Conservation (phyloP, 768 basidiomycete genomes). For the Leccinellum albellum region DNA sequence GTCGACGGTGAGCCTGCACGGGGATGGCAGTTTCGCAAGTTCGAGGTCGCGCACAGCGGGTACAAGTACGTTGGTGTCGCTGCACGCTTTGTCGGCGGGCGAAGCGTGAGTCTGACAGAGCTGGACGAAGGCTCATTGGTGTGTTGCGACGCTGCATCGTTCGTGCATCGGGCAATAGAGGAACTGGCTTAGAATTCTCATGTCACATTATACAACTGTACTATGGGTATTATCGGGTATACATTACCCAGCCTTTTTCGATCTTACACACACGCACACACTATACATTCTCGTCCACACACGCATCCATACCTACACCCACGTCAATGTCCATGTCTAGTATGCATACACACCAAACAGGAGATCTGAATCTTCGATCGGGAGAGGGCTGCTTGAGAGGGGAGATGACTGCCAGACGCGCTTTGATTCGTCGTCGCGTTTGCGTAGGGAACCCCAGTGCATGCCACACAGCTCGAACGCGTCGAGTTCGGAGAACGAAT, state of each 20-base stretch:
- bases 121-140: slow-evolving; percentile 39
- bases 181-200: slow-evolving; percentile 30
- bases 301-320: neutral
- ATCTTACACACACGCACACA: neutral
- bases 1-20: slow-evolving; percentile 54
- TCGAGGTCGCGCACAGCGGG: slow-evolving; percentile 45
- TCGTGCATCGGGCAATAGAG: slow-evolving; percentile 46
- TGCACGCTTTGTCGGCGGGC: slow-evolving; percentile 55
- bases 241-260: neutral
- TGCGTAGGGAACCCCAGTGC: slow-evolving; percentile 63
- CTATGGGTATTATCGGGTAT: slow-evolving; percentile 15
- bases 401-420: slow-evolving; percentile 54
- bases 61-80: slow-evolving; percentile 65
- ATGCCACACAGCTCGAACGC: slow-evolving; percentile 74
- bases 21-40: slow-evolving; percentile 70
- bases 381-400: slow-evolving; percentile 30
- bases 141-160: slow-evolving; percentile 45
- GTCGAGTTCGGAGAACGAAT: slow-evolving; percentile 56
- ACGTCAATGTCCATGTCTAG: no score
- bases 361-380: slow-evolving; percentile 32
- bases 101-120: slow-evolving; percentile 30
- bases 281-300: neutral
- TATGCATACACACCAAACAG: slow-evolving; percentile 5
- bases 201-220: slow-evolving; percentile 15
- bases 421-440: slow-evolving; percentile 40